Evolutionary conservation across 306 rosid species (phyloP), one percentile per base, ranked within the genome.

Genomic region (Ormosia emarginata): DNA sequence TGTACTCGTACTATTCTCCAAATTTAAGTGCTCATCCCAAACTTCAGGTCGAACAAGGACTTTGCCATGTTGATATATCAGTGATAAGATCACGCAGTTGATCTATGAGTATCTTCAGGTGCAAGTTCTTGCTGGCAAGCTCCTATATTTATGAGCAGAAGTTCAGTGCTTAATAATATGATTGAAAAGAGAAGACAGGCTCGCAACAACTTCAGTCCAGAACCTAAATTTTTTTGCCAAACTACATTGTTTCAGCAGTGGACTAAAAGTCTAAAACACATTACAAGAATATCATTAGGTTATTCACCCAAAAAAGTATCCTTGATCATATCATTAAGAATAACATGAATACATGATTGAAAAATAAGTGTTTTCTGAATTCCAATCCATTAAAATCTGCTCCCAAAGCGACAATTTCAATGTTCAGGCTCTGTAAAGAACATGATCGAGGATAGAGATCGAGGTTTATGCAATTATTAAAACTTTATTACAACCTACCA

Each of bases 31-130:
- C 66, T 37, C 29, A 29, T 50, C 57, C 53, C n/a, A 30, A 61
- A 62, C 69, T 82, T 92, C 85, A 91, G 66, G 90, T 75, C 2
- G 93, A 86, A 71, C 87, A 88, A 62, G 98, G 98, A 83, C 99
- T 95, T 84, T 93, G 98, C 99, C 99, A 95, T 55, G 96, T 92
- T 71, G 97, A 92, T 85, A 95, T 89, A 87, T 93, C 99, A 15
- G 90, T 68, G 55, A 95, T 78, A 68, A 95, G 97, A 76, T 90
- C 90, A 67, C 97, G 87, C 64, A 92, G 71, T 82, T 93, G 98
- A 92, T 92, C 97, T 67, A 96, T 91, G 70, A 93, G 97, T 86
- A 63, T 65, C 90, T 92, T 96, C 83, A 96, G 68, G 77, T 90
- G 87, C 68, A 83, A 49, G 85, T 96, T 93, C 90, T 93, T 93